Conservation (phyloP, 441 rosid genomes). For the Pelargonium cotyledonis region DNA sequence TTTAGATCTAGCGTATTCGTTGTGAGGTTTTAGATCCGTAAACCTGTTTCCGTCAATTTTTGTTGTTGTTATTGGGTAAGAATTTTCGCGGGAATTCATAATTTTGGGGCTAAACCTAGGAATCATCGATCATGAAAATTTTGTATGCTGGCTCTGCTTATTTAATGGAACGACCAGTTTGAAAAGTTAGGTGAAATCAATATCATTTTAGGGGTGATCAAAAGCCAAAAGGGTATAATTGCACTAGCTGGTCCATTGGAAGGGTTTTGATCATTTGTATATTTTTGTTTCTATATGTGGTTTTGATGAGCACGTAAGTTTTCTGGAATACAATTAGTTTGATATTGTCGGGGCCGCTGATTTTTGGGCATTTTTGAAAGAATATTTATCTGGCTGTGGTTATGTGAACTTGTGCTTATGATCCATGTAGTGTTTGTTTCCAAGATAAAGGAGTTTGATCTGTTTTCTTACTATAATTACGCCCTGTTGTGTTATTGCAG, state of each 20-base stretch:
- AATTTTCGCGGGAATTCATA: background rate
- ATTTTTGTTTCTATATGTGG: background rate
- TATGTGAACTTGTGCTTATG: background rate
- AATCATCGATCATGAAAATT: background rate
- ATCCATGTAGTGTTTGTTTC: background rate
- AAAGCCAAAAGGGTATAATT: too few relatives aligned
- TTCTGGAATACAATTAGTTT: background rate
- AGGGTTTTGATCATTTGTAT: background rate
- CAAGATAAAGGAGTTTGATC: background rate
- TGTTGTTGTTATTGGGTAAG: background rate
- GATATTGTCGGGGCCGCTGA: background rate
- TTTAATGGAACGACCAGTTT: too few relatives aligned
- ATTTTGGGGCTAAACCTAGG: background rate
- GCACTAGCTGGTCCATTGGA: background rate
- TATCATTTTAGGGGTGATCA: background rate
- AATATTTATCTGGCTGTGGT: background rate
- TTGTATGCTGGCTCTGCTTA: background rate
- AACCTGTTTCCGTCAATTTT: background rate
- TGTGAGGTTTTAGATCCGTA: background rate
- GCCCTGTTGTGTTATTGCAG: slow-evolving; percentile 29
- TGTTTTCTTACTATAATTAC: background rate
- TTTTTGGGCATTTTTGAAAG: background rate
- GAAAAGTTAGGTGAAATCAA: background rate
- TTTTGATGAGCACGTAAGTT: background rate
- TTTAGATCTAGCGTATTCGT: background rate